These are phyloP conservation scores for Simmondsia chinensis DNA, from an alignment of 148 eudicot species.

Conservation along the genomic window DNA sequence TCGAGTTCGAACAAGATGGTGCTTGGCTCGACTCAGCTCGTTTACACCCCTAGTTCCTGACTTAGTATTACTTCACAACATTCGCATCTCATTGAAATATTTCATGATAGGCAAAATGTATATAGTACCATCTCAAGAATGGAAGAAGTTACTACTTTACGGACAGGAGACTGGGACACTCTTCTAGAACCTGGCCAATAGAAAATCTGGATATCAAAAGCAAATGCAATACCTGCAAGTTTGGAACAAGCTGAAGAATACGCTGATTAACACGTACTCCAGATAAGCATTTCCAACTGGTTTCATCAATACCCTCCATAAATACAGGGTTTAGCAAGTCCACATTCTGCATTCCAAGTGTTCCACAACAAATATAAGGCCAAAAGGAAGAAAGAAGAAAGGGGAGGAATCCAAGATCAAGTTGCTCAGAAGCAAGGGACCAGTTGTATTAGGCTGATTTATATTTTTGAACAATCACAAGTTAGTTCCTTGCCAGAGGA, in stretches of 20 bases:
- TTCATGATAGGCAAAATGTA: background rate
- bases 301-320: conserved; percentile 39
- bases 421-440: background rate
- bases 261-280: conserved; percentile 48
- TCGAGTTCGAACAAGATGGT: no score
- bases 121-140: background rate
- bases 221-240: conserved; percentile 31
- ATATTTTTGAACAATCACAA: no score
- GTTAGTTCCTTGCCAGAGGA: no score
- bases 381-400: background rate
- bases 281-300: conserved; percentile 52
- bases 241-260: conserved; percentile 53
- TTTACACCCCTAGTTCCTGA: no score
- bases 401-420: background rate
- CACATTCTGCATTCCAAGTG: conserved; percentile 31
- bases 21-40: no score
- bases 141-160: background rate
- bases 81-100: no score
- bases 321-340: conserved; percentile 31
- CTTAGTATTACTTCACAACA: no score
- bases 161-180: background rate
- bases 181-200: background rate
- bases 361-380: background rate
- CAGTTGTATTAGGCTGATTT: no score
- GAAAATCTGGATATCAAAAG: background rate